Evolutionary conservation across 805 yeast species (phyloP), one percentile per base, ranked within the genome.

Genomic region (Yarrowia sp.): DNA sequence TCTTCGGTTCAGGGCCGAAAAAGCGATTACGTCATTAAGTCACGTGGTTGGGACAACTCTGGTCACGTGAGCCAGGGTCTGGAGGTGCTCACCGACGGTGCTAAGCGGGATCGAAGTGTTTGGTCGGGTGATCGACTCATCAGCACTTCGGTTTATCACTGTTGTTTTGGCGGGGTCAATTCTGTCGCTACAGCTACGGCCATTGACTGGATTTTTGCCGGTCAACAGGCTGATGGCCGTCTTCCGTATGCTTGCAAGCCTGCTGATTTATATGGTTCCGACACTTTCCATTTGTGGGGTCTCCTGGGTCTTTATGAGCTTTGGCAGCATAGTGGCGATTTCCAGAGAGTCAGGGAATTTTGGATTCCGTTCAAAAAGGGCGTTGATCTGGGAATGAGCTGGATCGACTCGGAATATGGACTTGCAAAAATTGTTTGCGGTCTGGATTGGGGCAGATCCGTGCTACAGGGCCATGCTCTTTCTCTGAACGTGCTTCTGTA

Each of bases 231-330:
- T 4, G 61, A 55, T 12, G 61, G 61, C 1, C 61, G 61, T 39
- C 46, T 55, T 10, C 61, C 61, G 1, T 55, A 55, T 9, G 61
- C 61, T 39, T 55, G 61, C 34, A 55, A 55, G 20, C 61, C 61
- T 40, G 61, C 46, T 0, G 61, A 55, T 40, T n/a, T 55, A 14
- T 55, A 55, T n/a, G 61, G 61, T n/a, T 55, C 61, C 15, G 61
- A 55, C n/a, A 39, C 46, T 3, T 55, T 39, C n/a, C 61, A 55
- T 12, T n/a, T 55, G 9, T 55, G 61, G 61, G 61, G 61, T 15
- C 20, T 55, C 2, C n/a, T 55, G 1, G 46, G 42, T 10, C 14
- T 55, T 15, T 55, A 55, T 10, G 61, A 55, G 46, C 15, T 40
- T 9, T 55, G 61, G 61, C 61, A 55, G 15, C 46, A 39, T n/a